phyloP scores from a whole-genome alignment of 108 stramenopile species.

The Cyclostephanos tholiformis region DNA sequence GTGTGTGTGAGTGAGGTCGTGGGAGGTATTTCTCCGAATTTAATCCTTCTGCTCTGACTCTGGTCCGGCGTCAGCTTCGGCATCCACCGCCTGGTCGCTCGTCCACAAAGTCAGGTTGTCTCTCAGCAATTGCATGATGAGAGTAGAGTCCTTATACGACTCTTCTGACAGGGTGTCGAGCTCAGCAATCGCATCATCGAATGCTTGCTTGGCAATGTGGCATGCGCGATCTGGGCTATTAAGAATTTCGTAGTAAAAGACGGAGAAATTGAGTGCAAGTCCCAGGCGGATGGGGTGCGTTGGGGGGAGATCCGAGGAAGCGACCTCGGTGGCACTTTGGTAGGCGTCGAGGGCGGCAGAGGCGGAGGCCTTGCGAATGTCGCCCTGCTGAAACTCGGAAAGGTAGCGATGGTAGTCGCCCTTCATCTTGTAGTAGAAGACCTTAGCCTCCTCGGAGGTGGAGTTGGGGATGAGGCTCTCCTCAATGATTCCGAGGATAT shows the following conservation, averaged over 20 bases:
- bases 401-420: constrained; percentile 99
- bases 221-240: constrained; percentile 95
- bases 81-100: constrained; percentile 91
- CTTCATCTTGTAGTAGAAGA: constrained; percentile 99
- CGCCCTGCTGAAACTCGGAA: constrained; percentile 92
- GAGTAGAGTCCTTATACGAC: constrained; percentile 99
- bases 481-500: constrained; percentile 98
- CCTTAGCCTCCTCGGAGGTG: constrained; percentile 98
- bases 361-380: constrained; percentile 89
- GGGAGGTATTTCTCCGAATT: background rate
- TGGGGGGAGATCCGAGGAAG: constrained; percentile 95
- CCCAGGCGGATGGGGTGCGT: constrained; percentile 99
- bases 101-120: constrained; percentile 99
- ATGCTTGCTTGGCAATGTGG: constrained; percentile 98
- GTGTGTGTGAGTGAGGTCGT: background rate
- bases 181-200: constrained; percentile 99
- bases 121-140: constrained; percentile 99
- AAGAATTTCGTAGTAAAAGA: constrained; percentile 99
- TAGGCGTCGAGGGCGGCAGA: constrained; percentile 96
- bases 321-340: constrained; percentile 95
- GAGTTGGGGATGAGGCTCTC: constrained; percentile 98
- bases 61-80: constrained; percentile 69
- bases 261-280: constrained; percentile 99
- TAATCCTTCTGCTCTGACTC: constrained; percentile 49
- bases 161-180: constrained; percentile 99